Evolutionary conservation across 768 basidiomycete species (phyloP).

Genomic region (Suillus clintonianus): DNA sequence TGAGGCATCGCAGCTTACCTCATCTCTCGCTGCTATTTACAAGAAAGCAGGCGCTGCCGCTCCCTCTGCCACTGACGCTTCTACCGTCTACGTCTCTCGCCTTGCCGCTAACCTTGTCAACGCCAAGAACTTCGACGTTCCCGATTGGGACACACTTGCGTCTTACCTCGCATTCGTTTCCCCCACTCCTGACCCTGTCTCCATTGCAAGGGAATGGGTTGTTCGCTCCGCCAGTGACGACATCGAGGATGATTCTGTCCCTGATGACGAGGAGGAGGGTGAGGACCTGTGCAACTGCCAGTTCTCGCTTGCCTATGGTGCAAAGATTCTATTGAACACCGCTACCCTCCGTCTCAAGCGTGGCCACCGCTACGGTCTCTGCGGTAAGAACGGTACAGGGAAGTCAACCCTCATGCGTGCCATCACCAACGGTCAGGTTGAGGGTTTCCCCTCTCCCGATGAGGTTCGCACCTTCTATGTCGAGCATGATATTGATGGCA

Average conservation of each 20-base stretch:
- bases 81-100: constrained; percentile 68
- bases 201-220: constrained; percentile 81
- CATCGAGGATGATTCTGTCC: constrained; percentile 62
- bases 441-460: constrained; percentile 96
- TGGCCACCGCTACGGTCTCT: constrained; percentile 97
- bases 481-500: constrained; percentile 98
- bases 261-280: constrained; percentile 94
- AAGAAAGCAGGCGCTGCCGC: constrained; percentile 74
- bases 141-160: constrained; percentile 82
- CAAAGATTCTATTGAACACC: constrained; percentile 96
- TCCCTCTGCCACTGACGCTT: constrained; percentile 57
- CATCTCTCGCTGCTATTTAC: constrained; percentile 74
- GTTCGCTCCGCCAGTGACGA: constrained; percentile 86
- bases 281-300: constrained; percentile 99
- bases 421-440: constrained; percentile 94
- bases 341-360: constrained; percentile 96
- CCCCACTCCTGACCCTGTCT: constrained; percentile 62
- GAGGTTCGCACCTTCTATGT: constrained; percentile 99
- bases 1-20: constrained; percentile 66
- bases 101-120: constrained; percentile 89
- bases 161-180: constrained; percentile 74
- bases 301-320: constrained; percentile 98
- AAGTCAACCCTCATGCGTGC: constrained; percentile 95
- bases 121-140: constrained; percentile 87
- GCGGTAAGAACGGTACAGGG: constrained; percentile 98